Percentiles rank a stretch among this genome's conserved stretches.
Conservation (phyloP, 148 eudicot genomes). For the Euryodendron excelsum region DNA sequence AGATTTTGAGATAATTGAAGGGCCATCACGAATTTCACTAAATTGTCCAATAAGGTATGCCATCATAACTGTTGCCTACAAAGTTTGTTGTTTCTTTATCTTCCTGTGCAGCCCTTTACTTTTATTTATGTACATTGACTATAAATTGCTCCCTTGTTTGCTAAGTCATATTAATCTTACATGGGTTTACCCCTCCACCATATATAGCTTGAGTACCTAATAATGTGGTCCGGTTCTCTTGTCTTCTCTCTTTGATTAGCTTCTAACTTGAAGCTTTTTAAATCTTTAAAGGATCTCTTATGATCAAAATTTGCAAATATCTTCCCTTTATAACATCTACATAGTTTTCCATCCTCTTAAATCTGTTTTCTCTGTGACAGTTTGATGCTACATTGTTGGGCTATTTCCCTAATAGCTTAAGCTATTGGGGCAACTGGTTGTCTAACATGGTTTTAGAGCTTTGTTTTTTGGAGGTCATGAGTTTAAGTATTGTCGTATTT, state of each 20-base stretch:
- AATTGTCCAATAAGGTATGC: constrained; percentile 91
- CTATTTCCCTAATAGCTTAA: not conserved
- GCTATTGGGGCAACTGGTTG: not conserved
- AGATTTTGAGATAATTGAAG: constrained; percentile 85
- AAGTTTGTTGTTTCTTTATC: not conserved
- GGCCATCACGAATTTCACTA: constrained; percentile 77
- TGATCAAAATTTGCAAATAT: not conserved
- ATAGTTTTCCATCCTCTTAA: not conserved
- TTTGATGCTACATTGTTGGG: not conserved
- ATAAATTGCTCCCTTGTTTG: not conserved
- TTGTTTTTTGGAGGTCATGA: not conserved
- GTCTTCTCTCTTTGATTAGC: not conserved
- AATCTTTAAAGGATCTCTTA: not conserved
- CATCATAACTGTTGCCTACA: not conserved
- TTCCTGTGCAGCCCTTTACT: constrained; percentile 3
- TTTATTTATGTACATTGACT: not conserved
- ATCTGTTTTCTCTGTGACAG: not conserved
- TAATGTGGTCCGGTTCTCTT: not conserved
- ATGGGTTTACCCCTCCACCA: not conserved
- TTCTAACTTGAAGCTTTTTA: not conserved
- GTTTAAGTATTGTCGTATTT: not conserved
- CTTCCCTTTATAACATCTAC: not conserved
- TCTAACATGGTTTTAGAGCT: not conserved
- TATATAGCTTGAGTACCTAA: not conserved
- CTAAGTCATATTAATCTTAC: not conserved